Evolutionary conservation across 331 rosid species (phyloP).

Genomic region (Quercus phellos): DNA sequence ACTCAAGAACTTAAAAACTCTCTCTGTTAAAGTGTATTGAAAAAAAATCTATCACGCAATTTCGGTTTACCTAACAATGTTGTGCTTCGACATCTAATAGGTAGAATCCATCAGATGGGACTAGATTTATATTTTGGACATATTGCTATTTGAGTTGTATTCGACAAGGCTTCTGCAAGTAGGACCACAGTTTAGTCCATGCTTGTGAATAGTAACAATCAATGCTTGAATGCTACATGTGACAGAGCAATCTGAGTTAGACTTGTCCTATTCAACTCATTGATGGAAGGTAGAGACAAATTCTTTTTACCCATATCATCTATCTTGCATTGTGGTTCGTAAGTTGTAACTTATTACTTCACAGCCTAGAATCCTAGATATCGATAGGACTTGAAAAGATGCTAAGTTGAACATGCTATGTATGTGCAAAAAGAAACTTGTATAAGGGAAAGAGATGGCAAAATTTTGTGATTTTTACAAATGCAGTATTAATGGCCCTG

Average conservation of each 20-base stretch:
- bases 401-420: background rate
- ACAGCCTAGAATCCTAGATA: background rate
- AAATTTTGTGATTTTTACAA: too few species aligned
- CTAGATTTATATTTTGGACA: background rate
- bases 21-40: too few species aligned
- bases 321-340: background rate
- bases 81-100: too few species aligned
- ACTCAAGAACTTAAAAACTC: too few species aligned
- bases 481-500: too few species aligned
- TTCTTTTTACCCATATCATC: background rate
- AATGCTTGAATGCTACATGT: constrained; percentile 37
- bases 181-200: constrained; percentile 25
- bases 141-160: background rate
- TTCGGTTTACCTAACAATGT: too few species aligned
- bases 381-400: background rate
- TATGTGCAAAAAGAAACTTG: background rate
- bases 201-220: constrained; percentile 29
- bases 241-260: background rate
- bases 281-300: background rate
- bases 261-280: background rate
- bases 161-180: background rate
- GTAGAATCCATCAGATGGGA: background rate
- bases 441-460: too few species aligned
- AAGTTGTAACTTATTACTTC: background rate
- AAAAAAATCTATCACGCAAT: too few species aligned